phyloP scores from a whole-genome alignment of 2,329 filamentous ascomycete genomes.

The Canariomyces notabilis region DNA sequence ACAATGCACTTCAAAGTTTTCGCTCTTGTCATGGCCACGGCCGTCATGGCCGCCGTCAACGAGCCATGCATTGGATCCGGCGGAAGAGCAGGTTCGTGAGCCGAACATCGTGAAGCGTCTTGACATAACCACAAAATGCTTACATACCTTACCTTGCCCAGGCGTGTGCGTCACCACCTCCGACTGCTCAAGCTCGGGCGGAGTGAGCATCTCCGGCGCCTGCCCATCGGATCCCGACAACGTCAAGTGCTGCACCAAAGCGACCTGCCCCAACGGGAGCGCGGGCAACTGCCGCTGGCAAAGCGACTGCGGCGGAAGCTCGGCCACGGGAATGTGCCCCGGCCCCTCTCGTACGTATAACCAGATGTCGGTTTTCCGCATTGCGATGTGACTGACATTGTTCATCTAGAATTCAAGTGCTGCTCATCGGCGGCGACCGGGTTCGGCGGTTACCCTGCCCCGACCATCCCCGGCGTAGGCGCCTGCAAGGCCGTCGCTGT shows the following conservation, averaged over 20 bases:
- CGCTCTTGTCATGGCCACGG: constrained; percentile 13
- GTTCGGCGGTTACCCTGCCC: constrained; percentile 33
- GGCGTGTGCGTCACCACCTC: constrained; percentile 37
- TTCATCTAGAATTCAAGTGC: too few relatives aligned
- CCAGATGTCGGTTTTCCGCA: too few relatives aligned
- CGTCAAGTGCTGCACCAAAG: constrained; percentile 41
- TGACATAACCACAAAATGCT: not conserved
- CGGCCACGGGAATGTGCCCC: constrained; percentile 32
- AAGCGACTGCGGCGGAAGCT: constrained; percentile 34
- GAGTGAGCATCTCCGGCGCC: constrained; percentile 33
- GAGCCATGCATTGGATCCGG: constrained; percentile 22
- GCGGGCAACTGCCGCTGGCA: constrained; percentile 37
- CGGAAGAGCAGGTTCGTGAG: constrained; percentile 14
- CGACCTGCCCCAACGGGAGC: constrained; percentile 30
- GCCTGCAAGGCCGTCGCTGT: constrained; percentile 35
- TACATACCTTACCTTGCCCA: too few relatives aligned
- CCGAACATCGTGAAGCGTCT: not conserved
- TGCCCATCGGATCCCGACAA: constrained; percentile 35
- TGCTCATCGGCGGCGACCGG: constrained; percentile 30
- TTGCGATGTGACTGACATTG: too few relatives aligned
- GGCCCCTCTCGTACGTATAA: constrained; percentile 35
- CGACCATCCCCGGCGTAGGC: constrained; percentile 32
- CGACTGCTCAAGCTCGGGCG: constrained; percentile 34
- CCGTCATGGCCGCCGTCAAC: constrained; percentile 17
- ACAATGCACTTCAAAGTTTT: constrained; percentile 8